phyloP scores from a whole-genome alignment of 2,329 filamentous ascomycete genomes.

The Pyrenochaeta sp. region DNA sequence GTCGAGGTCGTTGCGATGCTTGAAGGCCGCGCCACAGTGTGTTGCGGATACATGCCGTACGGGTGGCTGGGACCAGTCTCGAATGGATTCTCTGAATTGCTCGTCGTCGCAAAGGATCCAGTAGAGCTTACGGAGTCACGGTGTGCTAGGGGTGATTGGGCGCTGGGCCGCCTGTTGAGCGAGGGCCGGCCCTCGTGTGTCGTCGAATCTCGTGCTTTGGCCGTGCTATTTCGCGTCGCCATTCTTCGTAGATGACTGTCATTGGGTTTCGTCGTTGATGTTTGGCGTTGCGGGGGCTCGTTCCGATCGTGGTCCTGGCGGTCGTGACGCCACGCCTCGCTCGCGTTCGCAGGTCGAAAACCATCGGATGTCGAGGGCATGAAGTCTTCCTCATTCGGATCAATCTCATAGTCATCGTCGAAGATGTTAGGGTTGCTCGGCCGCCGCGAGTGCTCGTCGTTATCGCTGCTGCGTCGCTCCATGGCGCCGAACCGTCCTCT shows the following conservation, averaged over 20 bases:
- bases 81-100: slow-evolving; percentile 69
- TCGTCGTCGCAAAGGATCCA: slow-evolving; percentile 53
- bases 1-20: slow-evolving; percentile 79
- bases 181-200: slow-evolving; percentile 32
- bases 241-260: slow-evolving; percentile 40
- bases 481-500: slow-evolving; percentile 47
- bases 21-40: slow-evolving; percentile 61
- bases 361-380: slow-evolving; percentile 56
- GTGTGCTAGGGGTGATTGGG: slow-evolving; percentile 40
- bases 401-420: slow-evolving; percentile 58
- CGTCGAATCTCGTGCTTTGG: slow-evolving; percentile 40
- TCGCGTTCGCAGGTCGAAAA: slow-evolving; percentile 52
- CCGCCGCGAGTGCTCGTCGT: slow-evolving; percentile 39
- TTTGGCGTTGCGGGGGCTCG: slow-evolving; percentile 32
- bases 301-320: slow-evolving; percentile 36
- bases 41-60: slow-evolving; percentile 84
- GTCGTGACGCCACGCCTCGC: slow-evolving; percentile 26
- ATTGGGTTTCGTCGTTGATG: slow-evolving; percentile 29
- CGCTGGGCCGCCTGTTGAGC: slow-evolving; percentile 33
- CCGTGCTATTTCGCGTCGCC: slow-evolving; percentile 49
- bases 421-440: slow-evolving; percentile 55
- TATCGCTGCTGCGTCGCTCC: slow-evolving; percentile 48
- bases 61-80: slow-evolving; percentile 81
- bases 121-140: slow-evolving; percentile 50
- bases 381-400: slow-evolving; percentile 51